Conservation (phyloP, 805 yeast species). For the Ogataea paraovalis region DNA sequence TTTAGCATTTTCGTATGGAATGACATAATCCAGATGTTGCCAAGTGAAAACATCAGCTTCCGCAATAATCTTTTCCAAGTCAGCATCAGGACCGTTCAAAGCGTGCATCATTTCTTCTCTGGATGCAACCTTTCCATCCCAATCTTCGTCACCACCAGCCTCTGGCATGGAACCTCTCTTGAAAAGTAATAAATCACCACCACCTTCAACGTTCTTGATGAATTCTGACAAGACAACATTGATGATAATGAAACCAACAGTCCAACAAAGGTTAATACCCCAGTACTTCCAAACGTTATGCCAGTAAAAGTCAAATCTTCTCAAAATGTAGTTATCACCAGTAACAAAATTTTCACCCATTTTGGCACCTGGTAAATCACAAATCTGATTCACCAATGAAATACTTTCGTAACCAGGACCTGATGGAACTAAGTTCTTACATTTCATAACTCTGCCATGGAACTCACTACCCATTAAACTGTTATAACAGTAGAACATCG, state of each 20-base stretch:
- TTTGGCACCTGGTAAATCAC: conserved; percentile 47
- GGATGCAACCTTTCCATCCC: conserved; percentile 37
- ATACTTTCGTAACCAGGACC: conserved; percentile 52
- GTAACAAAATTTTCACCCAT: conserved; percentile 24
- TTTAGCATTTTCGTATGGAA: conserved; percentile 43
- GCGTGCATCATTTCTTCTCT: conserved; percentile 23
- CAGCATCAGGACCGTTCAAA: conserved; percentile 21
- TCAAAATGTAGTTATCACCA: conserved; percentile 35
- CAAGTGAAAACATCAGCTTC: conserved; percentile 50
- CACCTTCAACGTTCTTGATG: conserved; percentile 21
- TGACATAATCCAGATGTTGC: conserved; percentile 56
- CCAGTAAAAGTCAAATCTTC: conserved; percentile 34
- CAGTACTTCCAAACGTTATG: conserved; percentile 45
- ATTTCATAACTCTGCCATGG: conserved; percentile 47
- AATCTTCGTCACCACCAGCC: conserved; percentile 28
- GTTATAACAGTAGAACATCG: conserved; percentile 46
- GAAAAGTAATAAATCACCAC: conserved; percentile 35
- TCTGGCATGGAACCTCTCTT: conserved; percentile 39
- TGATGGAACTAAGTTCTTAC: conserved; percentile 47
- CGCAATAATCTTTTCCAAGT: conserved; percentile 17
- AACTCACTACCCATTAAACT: conserved; percentile 55
- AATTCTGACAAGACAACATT: conserved; percentile 27
- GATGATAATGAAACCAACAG: conserved; percentile 26
- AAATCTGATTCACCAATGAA: conserved; percentile 39
- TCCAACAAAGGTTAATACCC: conserved; percentile 46